Evolutionary conservation across 1,284 basidiomycete genomes (phyloP).

Genomic region (Ceratobasidium sp.): DNA sequence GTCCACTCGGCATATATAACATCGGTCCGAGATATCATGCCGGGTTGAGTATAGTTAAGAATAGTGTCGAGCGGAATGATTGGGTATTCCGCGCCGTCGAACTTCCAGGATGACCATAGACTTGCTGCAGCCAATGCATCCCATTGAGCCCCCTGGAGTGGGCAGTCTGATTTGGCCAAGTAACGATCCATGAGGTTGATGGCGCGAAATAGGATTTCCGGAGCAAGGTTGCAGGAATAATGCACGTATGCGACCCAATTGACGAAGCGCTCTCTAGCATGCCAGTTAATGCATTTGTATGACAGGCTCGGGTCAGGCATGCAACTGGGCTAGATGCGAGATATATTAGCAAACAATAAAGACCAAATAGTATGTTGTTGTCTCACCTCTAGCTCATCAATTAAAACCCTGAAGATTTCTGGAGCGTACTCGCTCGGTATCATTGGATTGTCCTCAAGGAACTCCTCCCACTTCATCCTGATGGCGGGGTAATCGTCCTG

Average conservation of each 20-base stretch:
- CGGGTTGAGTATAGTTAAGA: neutral
- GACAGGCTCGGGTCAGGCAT: neutral
- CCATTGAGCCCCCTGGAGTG: neutral
- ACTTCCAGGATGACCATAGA: constrained; percentile 31
- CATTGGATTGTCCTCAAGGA: constrained; percentile 9
- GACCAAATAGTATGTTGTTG: neutral
- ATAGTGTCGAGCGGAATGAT: constrained; percentile 2
- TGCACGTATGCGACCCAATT: constrained; percentile 14
- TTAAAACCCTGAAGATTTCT: neutral
- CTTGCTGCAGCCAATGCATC: neutral
- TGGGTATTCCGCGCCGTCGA: neutral
- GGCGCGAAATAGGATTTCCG: constrained; percentile 20
- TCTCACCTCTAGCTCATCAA: constrained; percentile 18
- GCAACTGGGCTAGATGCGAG: neutral
- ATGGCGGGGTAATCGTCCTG: neutral
- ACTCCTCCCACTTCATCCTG: constrained; percentile 11
- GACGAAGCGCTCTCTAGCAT: neutral
- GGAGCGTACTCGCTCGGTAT: constrained; percentile 1
- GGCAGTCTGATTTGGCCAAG: neutral
- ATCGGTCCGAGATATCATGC: neutral
- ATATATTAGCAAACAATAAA: too few species aligned
- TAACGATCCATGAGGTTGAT: constrained; percentile 24
- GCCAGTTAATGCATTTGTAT: neutral
- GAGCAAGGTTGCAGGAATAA: constrained; percentile 12
- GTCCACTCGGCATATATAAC: constrained; percentile 17